These are phyloP conservation scores for Agaricales sp. DNA, from an alignment of 1,284 basidiomycete species.

Conservation along the genomic window DNA sequence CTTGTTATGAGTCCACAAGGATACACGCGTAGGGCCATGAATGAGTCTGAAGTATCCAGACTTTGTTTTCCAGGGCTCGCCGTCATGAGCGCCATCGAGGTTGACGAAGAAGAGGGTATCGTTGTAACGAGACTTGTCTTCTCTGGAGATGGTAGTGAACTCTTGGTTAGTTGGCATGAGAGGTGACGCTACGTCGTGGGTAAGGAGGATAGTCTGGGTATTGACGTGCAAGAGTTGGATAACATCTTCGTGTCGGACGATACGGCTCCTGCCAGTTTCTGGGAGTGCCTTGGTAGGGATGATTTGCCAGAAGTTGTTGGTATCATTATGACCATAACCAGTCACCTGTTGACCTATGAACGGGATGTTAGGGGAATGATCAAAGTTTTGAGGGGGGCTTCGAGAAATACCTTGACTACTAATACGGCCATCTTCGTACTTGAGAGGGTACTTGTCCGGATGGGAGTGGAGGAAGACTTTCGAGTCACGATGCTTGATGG, in stretches of 20 bases:
- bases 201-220: slow-evolving; percentile 78
- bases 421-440: slow-evolving; percentile 94
- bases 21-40: slow-evolving; percentile 85
- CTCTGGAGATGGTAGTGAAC: slow-evolving; percentile 83
- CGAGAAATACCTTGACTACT: slow-evolving; percentile 73
- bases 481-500: slow-evolving; percentile 86
- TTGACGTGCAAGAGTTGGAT: slow-evolving; percentile 86
- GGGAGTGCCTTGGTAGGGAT: slow-evolving; percentile 89
- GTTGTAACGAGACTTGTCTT: slow-evolving; percentile 65
- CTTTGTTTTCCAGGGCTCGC: slow-evolving; percentile 84
- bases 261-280: slow-evolving; percentile 78
- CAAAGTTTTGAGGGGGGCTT: neutral
- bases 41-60: slow-evolving; percentile 84
- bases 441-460: slow-evolving; percentile 80
- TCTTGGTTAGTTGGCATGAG: slow-evolving; percentile 98
- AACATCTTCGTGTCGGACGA: slow-evolving; percentile 83
- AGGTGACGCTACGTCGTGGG: slow-evolving; percentile 96
- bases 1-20: slow-evolving; percentile 86
- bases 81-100: slow-evolving; percentile 64
- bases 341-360: slow-evolving; percentile 89
- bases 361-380: slow-evolving; percentile 7
- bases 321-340: slow-evolving; percentile 89
- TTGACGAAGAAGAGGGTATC: slow-evolving; percentile 81
- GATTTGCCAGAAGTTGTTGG: slow-evolving; percentile 95
- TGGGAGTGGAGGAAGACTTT: slow-evolving; percentile 95